Base-by-base conservation (phyloP, 441 rosid species). In the Gossypium schwendimanii region DNA sequence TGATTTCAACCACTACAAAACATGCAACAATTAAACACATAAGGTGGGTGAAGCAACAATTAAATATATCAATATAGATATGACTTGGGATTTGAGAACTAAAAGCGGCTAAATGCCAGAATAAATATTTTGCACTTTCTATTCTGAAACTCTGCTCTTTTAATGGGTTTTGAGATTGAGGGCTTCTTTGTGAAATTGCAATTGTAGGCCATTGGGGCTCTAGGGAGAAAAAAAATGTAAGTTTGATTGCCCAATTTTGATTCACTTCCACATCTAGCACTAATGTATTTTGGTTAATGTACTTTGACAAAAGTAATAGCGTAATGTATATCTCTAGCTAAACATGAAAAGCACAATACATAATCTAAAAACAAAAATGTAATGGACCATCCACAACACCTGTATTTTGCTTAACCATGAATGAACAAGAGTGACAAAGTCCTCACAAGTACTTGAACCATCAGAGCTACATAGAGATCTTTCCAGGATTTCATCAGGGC, bases 401-500 rank as follows among this genome's bases (percentile, higher is more conserved):
- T 91, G 87, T 73, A 91, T 86, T 83, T 91, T 94, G 79, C 74
- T 81, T 79, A 90, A 69, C 91, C 97, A 91, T 58, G 85, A 76
- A 80, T 89, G 94, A 63, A 85, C 98, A 71, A 84, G 82, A 77
- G 77, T 75, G 72, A 94, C 92, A 77, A 94, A 91, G 81, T 94
- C 97, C 80, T 89, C 95, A 76, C 95, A 90, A 62, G 79, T 84
- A 71, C 63, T 72, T 58, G 89, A 81, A 33, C 91, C 93, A 83
- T 91, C 89, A 71, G 62, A 75, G 70, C 92, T 87, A 47, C 45
- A 69, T 31, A 94, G 87, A 4, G 84, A 83, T 75, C 84, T 94
- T 57, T 88, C 93, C 10, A 81, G 69, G 72, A 94, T 90, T 84
- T 94, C 98, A 83, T 91, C 93, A 73, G 82, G 86, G 76, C 89